Percentiles rank a stretch among this genome's conserved stretches.
These are phyloP conservation scores for Bryum argenteum DNA, from an alignment of 225 moss, liverwort and hornwort genomes.

Conservation along the genomic window DNA sequence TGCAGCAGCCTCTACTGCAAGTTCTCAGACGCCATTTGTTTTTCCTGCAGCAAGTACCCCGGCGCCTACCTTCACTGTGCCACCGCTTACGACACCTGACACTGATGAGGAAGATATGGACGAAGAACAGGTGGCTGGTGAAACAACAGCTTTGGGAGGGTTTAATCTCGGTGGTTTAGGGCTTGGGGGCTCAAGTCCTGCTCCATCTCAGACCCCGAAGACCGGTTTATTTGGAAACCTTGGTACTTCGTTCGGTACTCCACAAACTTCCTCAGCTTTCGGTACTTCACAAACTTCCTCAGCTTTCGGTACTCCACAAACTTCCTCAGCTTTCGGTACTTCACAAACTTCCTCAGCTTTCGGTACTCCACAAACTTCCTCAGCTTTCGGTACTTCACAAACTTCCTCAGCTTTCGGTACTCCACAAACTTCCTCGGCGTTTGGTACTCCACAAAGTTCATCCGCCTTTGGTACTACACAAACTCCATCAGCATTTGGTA, in stretches of 20 bases:
- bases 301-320: conserved; percentile 39
- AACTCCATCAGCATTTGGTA: conserved; percentile 35
- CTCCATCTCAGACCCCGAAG: conserved; percentile 63
- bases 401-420: conserved; percentile 41
- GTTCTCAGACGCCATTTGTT: conserved; percentile 49
- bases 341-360: conserved; percentile 46
- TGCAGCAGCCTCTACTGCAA: conserved; percentile 32
- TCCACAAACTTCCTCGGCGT: conserved; percentile 46
- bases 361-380: conserved; percentile 35
- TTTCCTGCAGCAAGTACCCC: conserved; percentile 51
- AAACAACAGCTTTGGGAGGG: conserved; percentile 48
- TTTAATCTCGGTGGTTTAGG: conserved; percentile 88
- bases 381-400: conserved; percentile 42
- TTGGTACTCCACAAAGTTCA: conserved; percentile 46
- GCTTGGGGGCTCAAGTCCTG: conserved; percentile 63
- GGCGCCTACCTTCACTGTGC: conserved; percentile 48
- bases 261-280: conserved; percentile 44
- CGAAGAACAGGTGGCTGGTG: conserved; percentile 63
- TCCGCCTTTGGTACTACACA: conserved; percentile 42
- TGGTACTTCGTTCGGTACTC: conserved; percentile 35
- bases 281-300: conserved; percentile 42
- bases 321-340: conserved; percentile 49
- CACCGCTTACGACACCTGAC: conserved; percentile 41
- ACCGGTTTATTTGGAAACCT: conserved; percentile 69
- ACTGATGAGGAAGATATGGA: conserved; percentile 93